Evolutionary conservation across 176 grass and related monocot species (phyloP).

Genomic region (Carex parvula): DNA sequence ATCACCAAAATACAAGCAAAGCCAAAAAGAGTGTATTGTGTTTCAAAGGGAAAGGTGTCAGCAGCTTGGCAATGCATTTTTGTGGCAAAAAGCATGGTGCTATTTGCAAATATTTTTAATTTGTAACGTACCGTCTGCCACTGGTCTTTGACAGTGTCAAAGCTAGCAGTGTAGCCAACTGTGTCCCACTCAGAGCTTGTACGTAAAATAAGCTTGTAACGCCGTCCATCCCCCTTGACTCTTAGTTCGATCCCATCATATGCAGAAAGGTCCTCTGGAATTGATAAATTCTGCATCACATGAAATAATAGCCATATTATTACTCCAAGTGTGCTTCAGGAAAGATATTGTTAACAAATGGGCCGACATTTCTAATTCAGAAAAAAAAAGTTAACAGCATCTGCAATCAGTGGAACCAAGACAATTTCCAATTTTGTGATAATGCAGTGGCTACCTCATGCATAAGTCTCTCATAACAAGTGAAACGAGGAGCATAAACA

Average conservation of each 20-base stretch:
- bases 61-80: slow-evolving; percentile 16
- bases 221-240: slow-evolving; percentile 74
- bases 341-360: background rate
- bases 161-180: slow-evolving; percentile 78
- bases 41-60: slow-evolving; percentile 10
- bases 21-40: background rate
- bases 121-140: slow-evolving; percentile 76
- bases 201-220: slow-evolving; percentile 89
- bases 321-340: background rate
- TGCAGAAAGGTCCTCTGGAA: slow-evolving; percentile 77
- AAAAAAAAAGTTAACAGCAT: background rate
- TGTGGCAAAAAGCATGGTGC: background rate
- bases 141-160: slow-evolving; percentile 71
- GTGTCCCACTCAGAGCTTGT: slow-evolving; percentile 88
- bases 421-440: background rate
- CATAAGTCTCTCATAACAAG: background rate
- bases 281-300: slow-evolving; percentile 71
- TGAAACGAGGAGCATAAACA: background rate
- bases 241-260: slow-evolving; percentile 89
- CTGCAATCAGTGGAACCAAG: background rate
- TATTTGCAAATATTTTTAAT: slow-evolving; percentile 6
- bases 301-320: background rate
- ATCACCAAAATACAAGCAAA: slow-evolving; percentile 6
- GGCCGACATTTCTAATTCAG: background rate
- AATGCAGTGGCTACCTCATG: background rate